Conservation (phyloP, 2,329 filamentous ascomycete species). For the Fusarium mexicanum region DNA sequence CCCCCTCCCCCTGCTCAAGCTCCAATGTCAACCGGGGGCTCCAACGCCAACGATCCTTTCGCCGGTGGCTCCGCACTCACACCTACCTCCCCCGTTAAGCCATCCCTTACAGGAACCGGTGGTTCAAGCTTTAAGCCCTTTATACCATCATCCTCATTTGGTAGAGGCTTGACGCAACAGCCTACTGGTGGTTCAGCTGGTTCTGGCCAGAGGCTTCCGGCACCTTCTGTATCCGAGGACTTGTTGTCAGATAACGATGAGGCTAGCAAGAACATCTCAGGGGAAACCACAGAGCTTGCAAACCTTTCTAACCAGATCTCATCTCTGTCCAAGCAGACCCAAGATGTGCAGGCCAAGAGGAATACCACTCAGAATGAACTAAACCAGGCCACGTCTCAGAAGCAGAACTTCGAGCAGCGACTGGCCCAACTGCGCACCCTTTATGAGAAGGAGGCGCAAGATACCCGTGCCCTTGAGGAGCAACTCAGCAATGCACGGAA, state of each 20-base stretch:
- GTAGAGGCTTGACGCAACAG: conserved; percentile 81
- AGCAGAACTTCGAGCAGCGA: conserved; percentile 90
- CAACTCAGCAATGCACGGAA: conserved; percentile 78
- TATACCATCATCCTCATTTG: conserved; percentile 90
- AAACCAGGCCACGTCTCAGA: conserved; percentile 83
- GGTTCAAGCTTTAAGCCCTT: conserved; percentile 83
- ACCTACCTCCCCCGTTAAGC: conserved; percentile 64
- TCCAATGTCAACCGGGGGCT: conserved; percentile 78
- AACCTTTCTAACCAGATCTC: conserved; percentile 97
- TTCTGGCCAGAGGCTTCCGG: conserved; percentile 46
- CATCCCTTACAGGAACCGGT: conserved; percentile 55
- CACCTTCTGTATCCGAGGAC: conserved; percentile 74
- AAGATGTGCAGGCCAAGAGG: conserved; percentile 87
- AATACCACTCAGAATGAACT: conserved; percentile 82
- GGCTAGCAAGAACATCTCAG: conserved; percentile 85
- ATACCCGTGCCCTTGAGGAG: conserved; percentile 85
- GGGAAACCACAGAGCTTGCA: conserved; percentile 90
- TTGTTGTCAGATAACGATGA: conserved; percentile 92
- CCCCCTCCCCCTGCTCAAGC: conserved; percentile 67
- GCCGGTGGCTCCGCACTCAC: conserved; percentile 57
- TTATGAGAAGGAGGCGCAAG: conserved; percentile 93
- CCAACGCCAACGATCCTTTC: conserved; percentile 72
- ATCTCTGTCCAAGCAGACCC: conserved; percentile 91
- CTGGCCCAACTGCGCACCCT: conserved; percentile 85
- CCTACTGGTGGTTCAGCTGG: conserved; percentile 71